Conservation (phyloP, 768 basidiomycete genomes). For the Xerocomus spinulosus region DNA sequence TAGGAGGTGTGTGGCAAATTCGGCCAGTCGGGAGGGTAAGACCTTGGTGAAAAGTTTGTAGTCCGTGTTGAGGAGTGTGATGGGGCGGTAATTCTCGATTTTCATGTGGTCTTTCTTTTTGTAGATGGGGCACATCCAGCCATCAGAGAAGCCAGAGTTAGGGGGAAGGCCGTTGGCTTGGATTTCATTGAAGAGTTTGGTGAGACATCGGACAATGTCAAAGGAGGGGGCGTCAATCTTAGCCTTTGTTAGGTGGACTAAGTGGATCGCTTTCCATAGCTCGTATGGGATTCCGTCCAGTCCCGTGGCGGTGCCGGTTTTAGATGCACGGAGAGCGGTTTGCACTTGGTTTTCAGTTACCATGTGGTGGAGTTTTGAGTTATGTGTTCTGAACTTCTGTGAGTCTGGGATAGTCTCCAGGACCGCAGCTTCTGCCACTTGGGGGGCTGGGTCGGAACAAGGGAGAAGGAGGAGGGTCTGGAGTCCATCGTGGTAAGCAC, state of each 20-base stretch:
- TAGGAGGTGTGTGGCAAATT: conserved; percentile 10
- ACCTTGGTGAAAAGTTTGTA: conserved; percentile 32
- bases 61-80: conserved; percentile 33
- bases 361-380: rapidly evolving
- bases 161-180: conserved; percentile 15
- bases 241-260: too few species aligned
- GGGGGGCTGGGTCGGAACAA: too few species aligned
- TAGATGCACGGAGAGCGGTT: conserved; percentile 6
- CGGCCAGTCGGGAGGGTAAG: conserved; percentile 16
- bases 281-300: conserved; percentile 29
- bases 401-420: not conserved
- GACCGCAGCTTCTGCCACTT: too few species aligned
- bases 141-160: conserved; percentile 21
- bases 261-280: conserved; percentile 18
- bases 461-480: too few species aligned
- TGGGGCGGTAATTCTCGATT: conserved; percentile 36
- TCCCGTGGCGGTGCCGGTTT: conserved; percentile 17
- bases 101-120: conserved; percentile 35
- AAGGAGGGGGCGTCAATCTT: too few species aligned
- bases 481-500: conserved; percentile 10
- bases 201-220: conserved; percentile 1
- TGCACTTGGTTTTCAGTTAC: conserved; percentile 12
- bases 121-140: conserved; percentile 36
- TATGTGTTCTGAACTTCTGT: not conserved
- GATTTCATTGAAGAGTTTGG: conserved; percentile 22